phyloP scores from a whole-genome alignment of 305 asterid species.

The Withania somnifera region DNA sequence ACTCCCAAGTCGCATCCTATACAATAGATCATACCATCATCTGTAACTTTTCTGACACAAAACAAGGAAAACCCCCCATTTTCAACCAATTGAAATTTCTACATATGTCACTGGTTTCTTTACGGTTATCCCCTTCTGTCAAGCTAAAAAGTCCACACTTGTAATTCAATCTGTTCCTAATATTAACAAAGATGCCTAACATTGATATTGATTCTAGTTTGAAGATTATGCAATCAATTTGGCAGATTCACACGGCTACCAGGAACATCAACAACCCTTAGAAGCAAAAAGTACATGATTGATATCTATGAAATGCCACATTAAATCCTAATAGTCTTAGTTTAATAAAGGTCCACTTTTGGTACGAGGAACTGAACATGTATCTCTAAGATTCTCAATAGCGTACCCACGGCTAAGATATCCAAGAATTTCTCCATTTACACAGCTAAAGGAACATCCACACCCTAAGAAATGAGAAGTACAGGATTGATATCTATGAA shows the following conservation, averaged over 20 bases:
- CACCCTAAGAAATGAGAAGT: background rate
- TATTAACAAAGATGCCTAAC: background rate
- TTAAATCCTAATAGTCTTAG: background rate
- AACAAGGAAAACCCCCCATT: no score
- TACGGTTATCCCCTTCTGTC: background rate
- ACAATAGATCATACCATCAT: no score
- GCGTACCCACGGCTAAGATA: background rate
- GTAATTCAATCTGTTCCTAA: background rate
- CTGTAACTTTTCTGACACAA: no score
- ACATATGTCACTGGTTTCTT: no score
- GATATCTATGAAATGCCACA: background rate
- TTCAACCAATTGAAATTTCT: no score
- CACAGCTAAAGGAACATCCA: background rate
- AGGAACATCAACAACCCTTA: background rate
- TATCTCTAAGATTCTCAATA: background rate
- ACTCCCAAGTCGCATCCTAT: no score
- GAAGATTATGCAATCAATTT: background rate
- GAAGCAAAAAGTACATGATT: background rate
- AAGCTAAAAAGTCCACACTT: background rate
- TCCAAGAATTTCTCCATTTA: no score
- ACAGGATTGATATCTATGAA: background rate
- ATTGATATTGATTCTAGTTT: background rate
- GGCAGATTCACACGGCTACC: background rate
- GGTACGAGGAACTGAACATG: background rate
- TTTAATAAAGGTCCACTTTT: background rate